A percentile compares a stretch with the other conserved stretches of the same genome.
Evolutionary conservation across 2,329 filamentous ascomycete genomes (phyloP).

Genomic region (Knufia fluminis): DNA sequence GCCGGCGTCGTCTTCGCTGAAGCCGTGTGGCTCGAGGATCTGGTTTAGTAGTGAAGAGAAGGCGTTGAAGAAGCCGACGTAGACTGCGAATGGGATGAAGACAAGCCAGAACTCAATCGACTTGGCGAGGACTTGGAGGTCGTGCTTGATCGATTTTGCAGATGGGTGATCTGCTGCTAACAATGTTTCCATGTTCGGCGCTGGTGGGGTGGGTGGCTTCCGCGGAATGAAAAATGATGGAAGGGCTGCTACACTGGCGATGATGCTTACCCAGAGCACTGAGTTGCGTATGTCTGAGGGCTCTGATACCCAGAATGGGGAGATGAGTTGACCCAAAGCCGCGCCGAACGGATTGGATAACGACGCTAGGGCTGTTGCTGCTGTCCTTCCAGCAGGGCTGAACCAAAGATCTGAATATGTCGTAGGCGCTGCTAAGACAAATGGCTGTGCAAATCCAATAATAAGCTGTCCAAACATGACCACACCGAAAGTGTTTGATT

Average conservation of each 20-base stretch:
- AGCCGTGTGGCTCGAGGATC: slow-evolving; percentile 77
- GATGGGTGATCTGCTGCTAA: slow-evolving; percentile 39
- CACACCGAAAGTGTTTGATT: slow-evolving; percentile 53
- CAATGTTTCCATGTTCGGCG: slow-evolving; percentile 40
- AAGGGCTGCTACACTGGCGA: slow-evolving; percentile 60
- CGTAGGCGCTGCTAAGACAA: slow-evolving; percentile 80
- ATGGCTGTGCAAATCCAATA: slow-evolving; percentile 81
- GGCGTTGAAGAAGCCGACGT: slow-evolving; percentile 90
- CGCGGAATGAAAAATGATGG: slow-evolving; percentile 76
- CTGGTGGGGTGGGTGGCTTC: slow-evolving; percentile 63
- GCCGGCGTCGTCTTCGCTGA: slow-evolving; percentile 72
- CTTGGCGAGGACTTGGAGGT: slow-evolving; percentile 45
- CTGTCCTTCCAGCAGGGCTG: slow-evolving; percentile 69
- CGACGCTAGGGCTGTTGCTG: slow-evolving; percentile 75
- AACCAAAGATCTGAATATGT: slow-evolving; percentile 95
- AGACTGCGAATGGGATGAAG: slow-evolving; percentile 69
- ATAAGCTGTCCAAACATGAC: slow-evolving; percentile 89
- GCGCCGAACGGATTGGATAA: slow-evolving; percentile 86
- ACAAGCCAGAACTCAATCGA: slow-evolving; percentile 72
- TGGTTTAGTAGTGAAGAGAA: slow-evolving; percentile 82
- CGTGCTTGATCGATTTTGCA: slow-evolving; percentile 46
- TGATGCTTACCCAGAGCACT: slow-evolving; percentile 76
- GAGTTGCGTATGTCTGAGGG: slow-evolving; percentile 63
- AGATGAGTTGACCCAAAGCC: slow-evolving; percentile 77
- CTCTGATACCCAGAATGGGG: slow-evolving; percentile 62